These are phyloP conservation scores for Adansonia gregorii DNA, from an alignment of 441 rosid species.

Conservation along the genomic window DNA sequence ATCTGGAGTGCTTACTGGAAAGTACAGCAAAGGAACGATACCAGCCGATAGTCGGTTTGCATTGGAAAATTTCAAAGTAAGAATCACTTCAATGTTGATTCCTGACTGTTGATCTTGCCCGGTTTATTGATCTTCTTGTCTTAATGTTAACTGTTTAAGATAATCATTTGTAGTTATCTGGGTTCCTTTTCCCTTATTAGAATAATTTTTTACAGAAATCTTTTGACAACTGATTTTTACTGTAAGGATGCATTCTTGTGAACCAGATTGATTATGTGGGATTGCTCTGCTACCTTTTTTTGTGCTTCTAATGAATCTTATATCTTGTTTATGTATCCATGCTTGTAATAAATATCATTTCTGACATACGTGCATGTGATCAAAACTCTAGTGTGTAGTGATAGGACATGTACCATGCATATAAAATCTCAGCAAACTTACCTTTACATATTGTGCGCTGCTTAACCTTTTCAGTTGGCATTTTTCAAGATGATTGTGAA, in stretches of 20 bases:
- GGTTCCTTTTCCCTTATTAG: not conserved
- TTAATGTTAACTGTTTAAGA: not conserved
- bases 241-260: not conserved
- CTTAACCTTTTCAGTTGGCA: not conserved
- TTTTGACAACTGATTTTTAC: not conserved
- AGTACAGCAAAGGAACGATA: conserved; percentile 78
- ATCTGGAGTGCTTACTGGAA: conserved; percentile 96
- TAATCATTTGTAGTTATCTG: not conserved
- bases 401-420: not conserved
- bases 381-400: not conserved
- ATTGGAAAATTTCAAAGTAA: conserved; percentile 90
- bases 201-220: not conserved
- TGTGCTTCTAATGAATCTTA: not conserved
- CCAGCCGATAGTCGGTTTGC: conserved; percentile 94
- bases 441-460: not conserved
- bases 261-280: not conserved
- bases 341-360: not conserved
- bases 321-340: not conserved
- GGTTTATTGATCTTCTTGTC: not conserved
- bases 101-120: conserved; percentile 1
- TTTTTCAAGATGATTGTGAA: not conserved
- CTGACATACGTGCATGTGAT: not conserved
- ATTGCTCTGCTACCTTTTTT: not conserved
- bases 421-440: not conserved
- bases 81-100: conserved; percentile 9